Evolutionary conservation across 129 eudicot genomes (phyloP).

Genomic region (sunflower (Helianthus annuus)): HanXRQr2.0-SUNRISE NC_035447.2:132642909-132643408

Average conservation of each 20-base stretch:
- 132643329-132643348: slow-evolving; percentile 8
- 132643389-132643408: slow-evolving; percentile 29
- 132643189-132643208: slow-evolving; percentile 1
- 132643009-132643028: slow-evolving; percentile 82
- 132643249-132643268: too few species aligned
- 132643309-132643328: slow-evolving; percentile 7
- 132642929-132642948: slow-evolving; percentile 46
- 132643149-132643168: slow-evolving; percentile 14
- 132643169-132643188: slow-evolving; percentile 49
- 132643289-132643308: neutral
- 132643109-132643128: slow-evolving; percentile 34
- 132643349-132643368: neutral
- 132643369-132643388: slow-evolving; percentile 19
- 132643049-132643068: slow-evolving; percentile 58
- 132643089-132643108: slow-evolving; percentile 4
- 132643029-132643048: slow-evolving; percentile 94
- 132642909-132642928: slow-evolving; percentile 82
- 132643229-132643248: neutral
- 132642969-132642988: neutral
- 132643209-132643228: neutral
- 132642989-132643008: slow-evolving; percentile 62
- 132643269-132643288: neutral
- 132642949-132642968: neutral
- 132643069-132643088: slow-evolving; percentile 47
- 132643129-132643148: slow-evolving; percentile 32